Base-by-base conservation (phyloP, 192 early-diverging fungal genomes). In the Geosiphon pyriformis region DNA sequence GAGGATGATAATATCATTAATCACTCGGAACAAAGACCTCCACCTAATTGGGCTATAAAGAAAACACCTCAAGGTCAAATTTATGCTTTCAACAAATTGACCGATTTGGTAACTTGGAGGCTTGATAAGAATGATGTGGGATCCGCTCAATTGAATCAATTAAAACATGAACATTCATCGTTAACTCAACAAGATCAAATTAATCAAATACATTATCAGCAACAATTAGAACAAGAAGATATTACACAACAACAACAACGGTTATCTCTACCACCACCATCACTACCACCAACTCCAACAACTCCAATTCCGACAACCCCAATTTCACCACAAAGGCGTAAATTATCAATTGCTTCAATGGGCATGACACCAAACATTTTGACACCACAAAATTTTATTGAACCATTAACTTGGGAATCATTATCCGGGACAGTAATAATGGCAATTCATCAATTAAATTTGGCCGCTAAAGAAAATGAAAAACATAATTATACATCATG, bases 401-500 rank as follows among this genome's bases (percentile, higher is more conserved):
- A 80, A 59, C 59, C 64, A 25, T 47, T 74, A 1, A 73, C 75
- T 25, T 88, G 87, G 87, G 78, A 79, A 47, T 76, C 80, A 47
- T 67, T 83, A 11, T 72, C 74, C 2, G 66, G 69, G 6, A 70
- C 71, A 63, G 70, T 87, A 47, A 63, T 80, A 25, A 65, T 82
- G 0, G 70, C 80, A 8, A 83, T 83, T 10, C 76, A 88, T 58
- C 75, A 77, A 30, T 72, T 90, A 46, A 82, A 80, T 22, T 70
- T 70, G 1, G 73, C 81, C 1, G 78, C 75, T 42, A 82, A 80
- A 65, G 71, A 77, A 3, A 68, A 61, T 34, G 73, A 78, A 68
- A 87, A 82, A 63, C 71, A 74, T 47, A 70, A 80, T 26, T 92
- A 82, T 70, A 61, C 87, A 18, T 48, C 63, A 1, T 80, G 84